Conservation (phyloP, 768 basidiomycete genomes). For the Tubosaeta sp. region DNA sequence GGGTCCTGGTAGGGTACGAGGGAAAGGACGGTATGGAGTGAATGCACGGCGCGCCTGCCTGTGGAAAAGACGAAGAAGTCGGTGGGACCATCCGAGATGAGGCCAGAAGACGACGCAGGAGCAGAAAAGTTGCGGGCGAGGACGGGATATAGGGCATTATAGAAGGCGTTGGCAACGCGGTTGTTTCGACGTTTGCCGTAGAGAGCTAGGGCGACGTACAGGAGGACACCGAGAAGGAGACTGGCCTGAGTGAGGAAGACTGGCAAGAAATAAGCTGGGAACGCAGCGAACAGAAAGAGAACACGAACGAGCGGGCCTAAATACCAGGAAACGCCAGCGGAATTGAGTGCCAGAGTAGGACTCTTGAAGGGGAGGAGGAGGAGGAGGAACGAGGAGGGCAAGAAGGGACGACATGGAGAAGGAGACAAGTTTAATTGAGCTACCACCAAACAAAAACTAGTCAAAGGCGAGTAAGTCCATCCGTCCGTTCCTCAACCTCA, state of each 20-base stretch:
- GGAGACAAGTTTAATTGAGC: neutral
- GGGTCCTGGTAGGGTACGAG: slow-evolving; percentile 84
- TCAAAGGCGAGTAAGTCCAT: slow-evolving; percentile 12
- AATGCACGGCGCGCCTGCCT: slow-evolving; percentile 71
- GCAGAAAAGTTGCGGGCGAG: slow-evolving; percentile 72
- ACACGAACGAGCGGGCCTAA: slow-evolving; percentile 70
- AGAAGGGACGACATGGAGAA: slow-evolving; percentile 19
- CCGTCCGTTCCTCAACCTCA: neutral
- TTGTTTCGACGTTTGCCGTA: slow-evolving; percentile 60
- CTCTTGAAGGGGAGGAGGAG: slow-evolving; percentile 22
- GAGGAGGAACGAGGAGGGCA: slow-evolving; percentile 11
- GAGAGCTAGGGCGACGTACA: slow-evolving; percentile 55
- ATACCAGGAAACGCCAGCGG: slow-evolving; percentile 70
- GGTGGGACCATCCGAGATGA: slow-evolving; percentile 64
- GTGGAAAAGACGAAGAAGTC: slow-evolving; percentile 88
- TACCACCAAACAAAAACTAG: slow-evolving; percentile 13
- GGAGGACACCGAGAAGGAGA: slow-evolving; percentile 47
- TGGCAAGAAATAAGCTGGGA: slow-evolving; percentile 17
- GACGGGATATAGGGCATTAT: slow-evolving; percentile 51
- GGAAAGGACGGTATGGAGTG: slow-evolving; percentile 75
- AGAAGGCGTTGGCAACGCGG: slow-evolving; percentile 63
- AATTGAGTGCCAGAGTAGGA: slow-evolving; percentile 75
- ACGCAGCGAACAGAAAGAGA: neutral
- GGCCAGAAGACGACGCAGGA: slow-evolving; percentile 47
- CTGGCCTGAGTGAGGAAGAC: slow-evolving; percentile 65